A percentile compares a stretch with the other conserved stretches of the same genome.
These are phyloP conservation scores for Apiotrichum sp. DNA, from an alignment of 1,284 basidiomycete genomes.

Conservation along the genomic window DNA sequence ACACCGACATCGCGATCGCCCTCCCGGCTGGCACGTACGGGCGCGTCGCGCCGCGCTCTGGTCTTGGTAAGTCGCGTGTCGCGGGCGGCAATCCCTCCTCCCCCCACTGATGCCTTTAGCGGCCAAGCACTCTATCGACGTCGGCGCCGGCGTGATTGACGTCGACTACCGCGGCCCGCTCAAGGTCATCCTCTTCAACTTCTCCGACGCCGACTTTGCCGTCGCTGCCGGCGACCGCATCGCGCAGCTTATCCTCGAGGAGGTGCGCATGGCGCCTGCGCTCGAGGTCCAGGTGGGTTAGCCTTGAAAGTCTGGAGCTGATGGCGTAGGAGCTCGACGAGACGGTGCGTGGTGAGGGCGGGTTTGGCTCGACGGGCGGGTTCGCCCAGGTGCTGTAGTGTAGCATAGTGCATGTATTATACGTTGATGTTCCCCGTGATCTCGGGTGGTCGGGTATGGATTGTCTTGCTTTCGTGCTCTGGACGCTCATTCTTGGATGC, in stretches of 20 bases:
- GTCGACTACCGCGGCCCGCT: conserved; percentile 91
- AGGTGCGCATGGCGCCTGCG: conserved; percentile 78
- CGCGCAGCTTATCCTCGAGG: conserved; percentile 91
- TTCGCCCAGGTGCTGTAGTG: too few relatives aligned
- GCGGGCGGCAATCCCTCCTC: too few relatives aligned
- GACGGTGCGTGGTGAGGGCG: conserved; percentile 74
- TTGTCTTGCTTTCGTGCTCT: too few relatives aligned
- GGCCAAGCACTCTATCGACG: conserved; percentile 95
- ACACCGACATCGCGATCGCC: conserved; percentile 93
- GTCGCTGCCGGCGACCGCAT: conserved; percentile 89
- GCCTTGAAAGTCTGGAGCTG: not conserved
- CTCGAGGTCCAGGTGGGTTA: conserved; percentile 61
- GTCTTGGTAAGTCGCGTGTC: conserved; percentile 61
- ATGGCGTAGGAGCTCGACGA: conserved; percentile 59
- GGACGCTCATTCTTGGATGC: too few relatives aligned
- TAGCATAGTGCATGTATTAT: too few relatives aligned
- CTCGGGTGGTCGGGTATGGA: too few relatives aligned
- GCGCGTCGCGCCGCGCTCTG: conserved; percentile 92
- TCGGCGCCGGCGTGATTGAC: conserved; percentile 95
- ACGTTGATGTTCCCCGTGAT: too few relatives aligned
- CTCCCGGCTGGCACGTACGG: conserved; percentile 92
- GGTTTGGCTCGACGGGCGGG: conserved; percentile 89
- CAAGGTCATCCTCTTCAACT: conserved; percentile 90
- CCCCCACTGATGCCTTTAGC: conserved; percentile 51
- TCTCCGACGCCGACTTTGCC: conserved; percentile 80